Conservation (phyloP, 176 grass and related monocot genomes). For the Oryza coarctata region DNA sequence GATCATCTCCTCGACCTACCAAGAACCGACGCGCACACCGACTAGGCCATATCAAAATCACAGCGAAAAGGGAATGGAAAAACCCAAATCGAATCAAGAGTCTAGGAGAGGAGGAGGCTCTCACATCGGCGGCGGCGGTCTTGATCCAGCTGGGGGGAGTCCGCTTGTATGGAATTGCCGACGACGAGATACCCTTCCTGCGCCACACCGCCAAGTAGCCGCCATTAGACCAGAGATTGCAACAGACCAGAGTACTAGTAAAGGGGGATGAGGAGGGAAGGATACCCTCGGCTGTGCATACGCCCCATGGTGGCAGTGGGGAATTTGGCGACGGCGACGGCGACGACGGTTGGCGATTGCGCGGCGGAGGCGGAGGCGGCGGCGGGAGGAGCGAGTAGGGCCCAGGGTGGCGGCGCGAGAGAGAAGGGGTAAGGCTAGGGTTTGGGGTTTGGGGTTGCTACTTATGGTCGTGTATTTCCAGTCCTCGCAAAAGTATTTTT, state of each 20-base stretch:
- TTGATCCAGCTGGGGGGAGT: constrained; percentile 78
- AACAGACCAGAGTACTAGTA: neutral
- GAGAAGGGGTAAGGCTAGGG: constrained; percentile 34
- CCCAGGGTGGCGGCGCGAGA: neutral
- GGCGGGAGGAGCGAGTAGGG: neutral
- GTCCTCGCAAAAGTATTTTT: neutral
- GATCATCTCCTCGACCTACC: constrained; percentile 73
- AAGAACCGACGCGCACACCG: neutral
- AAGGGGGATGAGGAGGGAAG: neutral
- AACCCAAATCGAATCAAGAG: neutral
- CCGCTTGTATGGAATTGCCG: constrained; percentile 86
- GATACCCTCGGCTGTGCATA: constrained; percentile 76
- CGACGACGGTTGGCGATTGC: neutral
- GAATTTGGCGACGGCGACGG: neutral
- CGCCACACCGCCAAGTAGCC: neutral
- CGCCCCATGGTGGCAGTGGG: constrained; percentile 58
- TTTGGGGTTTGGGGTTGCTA: constrained; percentile 45
- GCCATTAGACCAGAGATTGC: constrained; percentile 35
- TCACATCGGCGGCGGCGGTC: constrained; percentile 54
- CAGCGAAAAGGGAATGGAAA: neutral
- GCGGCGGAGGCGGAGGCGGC: too few species aligned
- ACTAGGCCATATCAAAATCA: neutral
- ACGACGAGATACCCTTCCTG: constrained; percentile 92
- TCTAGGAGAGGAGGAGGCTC: neutral
- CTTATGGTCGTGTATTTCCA: constrained; percentile 3